phyloP scores from a whole-genome alignment of 306 rosid genomes.

The Acacia melanoxylon region DNA sequence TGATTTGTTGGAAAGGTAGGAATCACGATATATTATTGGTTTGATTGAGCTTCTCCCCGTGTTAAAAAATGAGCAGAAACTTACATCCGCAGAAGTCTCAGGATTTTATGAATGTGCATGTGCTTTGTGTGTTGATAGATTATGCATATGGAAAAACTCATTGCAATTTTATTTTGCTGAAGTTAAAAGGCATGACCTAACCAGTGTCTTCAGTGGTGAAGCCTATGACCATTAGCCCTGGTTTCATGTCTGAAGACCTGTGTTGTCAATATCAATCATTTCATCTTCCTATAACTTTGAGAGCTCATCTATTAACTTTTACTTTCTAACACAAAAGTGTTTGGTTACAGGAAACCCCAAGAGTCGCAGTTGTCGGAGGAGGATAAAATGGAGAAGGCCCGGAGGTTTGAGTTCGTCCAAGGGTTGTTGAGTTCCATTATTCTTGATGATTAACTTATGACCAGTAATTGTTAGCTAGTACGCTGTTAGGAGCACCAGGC shows the following conservation, averaged over 20 bases:
- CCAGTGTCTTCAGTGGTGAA: background rate
- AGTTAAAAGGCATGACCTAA: background rate
- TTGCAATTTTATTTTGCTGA: background rate
- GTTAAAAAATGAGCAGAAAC: slow-evolving; percentile 2
- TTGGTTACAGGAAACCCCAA: slow-evolving; percentile 53
- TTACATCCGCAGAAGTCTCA: background rate
- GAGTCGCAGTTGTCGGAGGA: slow-evolving; percentile 45
- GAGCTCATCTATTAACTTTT: background rate
- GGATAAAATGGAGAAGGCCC: slow-evolving; percentile 71
- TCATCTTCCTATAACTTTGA: background rate
- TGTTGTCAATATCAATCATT: background rate
- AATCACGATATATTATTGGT: background rate
- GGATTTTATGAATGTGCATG: background rate
- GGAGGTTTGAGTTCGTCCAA: slow-evolving; percentile 70
- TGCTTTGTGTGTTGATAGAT: background rate
- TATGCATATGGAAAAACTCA: background rate
- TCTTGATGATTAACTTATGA: slow-evolving; percentile 44
- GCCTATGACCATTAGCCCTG: background rate
- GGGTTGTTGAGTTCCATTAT: slow-evolving; percentile 77
- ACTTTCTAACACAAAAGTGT: slow-evolving; percentile 25
- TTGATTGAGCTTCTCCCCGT: background rate
- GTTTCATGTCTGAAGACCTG: background rate
- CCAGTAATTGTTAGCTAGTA: slow-evolving; percentile 9
- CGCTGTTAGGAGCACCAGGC: slow-evolving; percentile 20
- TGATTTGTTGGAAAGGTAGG: slow-evolving; percentile 51